Evolutionary conservation across 768 basidiomycete genomes (phyloP).

Genomic region (Mycena amicta): DNA sequence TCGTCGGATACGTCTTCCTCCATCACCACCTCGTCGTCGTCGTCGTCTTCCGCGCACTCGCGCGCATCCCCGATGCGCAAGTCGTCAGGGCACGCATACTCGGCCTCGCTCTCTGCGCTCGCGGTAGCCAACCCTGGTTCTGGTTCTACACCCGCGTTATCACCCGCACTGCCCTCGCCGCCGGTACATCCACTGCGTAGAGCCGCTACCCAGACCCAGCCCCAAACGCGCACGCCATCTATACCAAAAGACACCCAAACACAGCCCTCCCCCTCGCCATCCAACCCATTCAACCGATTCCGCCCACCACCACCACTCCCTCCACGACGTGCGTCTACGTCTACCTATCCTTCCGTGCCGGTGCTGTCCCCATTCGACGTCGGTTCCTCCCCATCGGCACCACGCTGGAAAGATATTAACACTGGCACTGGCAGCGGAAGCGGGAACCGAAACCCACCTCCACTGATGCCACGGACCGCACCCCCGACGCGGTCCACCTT

Average conservation of each 20-base stretch:
- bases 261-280: not conserved
- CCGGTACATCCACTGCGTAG: slow-evolving; percentile 17
- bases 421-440: too few species aligned
- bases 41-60: not conserved
- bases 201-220: slow-evolving; percentile 2
- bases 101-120: slow-evolving; percentile 5
- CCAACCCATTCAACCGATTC: not conserved
- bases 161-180: not conserved
- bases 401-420: too few species aligned
- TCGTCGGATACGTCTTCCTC: too few species aligned
- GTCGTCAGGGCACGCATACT: not conserved
- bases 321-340: slow-evolving; percentile 1
- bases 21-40: not conserved
- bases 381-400: not conserved
- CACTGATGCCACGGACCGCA: not conserved
- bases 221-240: not conserved
- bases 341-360: not conserved
- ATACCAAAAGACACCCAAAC: not conserved
- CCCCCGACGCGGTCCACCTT: not conserved
- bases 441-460: too few species aligned
- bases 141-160: not conserved
- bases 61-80: not conserved
- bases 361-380: not conserved
- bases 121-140: not conserved
- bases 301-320: not conserved